Percentiles rank a stretch among this genome's conserved stretches.
Evolutionary conservation across 208 protist genomes (phyloP).

Genomic region (Trypanosoma lewisi): DNA sequence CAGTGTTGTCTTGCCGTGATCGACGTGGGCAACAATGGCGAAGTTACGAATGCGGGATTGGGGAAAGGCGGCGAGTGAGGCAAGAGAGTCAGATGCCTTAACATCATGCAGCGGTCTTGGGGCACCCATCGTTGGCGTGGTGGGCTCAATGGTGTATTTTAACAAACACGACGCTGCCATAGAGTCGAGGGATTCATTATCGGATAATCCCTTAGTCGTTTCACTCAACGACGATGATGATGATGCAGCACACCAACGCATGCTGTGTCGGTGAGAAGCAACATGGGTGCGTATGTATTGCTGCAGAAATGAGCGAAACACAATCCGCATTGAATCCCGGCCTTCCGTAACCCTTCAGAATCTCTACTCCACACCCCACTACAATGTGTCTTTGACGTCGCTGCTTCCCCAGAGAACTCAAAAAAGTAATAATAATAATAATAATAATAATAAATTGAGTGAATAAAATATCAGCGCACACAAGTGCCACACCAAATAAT

Average conservation of each 20-base stretch:
- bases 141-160: constrained; percentile 11
- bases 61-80: constrained; percentile 45
- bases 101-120: constrained; percentile 17
- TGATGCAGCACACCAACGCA: constrained; percentile 13
- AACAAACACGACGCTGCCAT: constrained; percentile 3
- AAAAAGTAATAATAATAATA: constrained; percentile 5
- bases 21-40: constrained; percentile 90
- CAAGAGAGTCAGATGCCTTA: constrained; percentile 14
- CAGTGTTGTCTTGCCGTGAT: constrained; percentile 93
- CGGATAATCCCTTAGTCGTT: background rate
- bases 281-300: background rate
- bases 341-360: background rate
- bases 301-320: background rate
- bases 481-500: background rate
- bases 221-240: background rate
- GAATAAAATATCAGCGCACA: too few relatives aligned
- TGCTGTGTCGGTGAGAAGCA: constrained; percentile 1
- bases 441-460: too few relatives aligned
- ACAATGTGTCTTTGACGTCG: background rate
- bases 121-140: constrained; percentile 16
- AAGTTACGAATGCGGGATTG: constrained; percentile 84
- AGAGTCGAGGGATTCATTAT: background rate
- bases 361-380: background rate
- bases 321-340: background rate
- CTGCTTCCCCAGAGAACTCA: background rate